These are phyloP conservation scores for Candida boidinii DNA, from an alignment of 805 yeast species.

Conservation along the genomic window DNA sequence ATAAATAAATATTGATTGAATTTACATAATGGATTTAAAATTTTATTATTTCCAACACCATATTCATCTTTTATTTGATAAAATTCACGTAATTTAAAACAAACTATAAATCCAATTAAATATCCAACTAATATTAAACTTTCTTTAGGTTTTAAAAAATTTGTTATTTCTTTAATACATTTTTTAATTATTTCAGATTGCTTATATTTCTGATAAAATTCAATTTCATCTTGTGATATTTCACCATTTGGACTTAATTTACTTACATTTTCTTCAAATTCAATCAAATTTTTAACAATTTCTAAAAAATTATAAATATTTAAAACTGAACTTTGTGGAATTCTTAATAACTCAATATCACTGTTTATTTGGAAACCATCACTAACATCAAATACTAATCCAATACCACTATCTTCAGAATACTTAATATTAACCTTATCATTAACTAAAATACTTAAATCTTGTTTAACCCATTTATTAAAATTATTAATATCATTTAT, in stretches of 20 bases:
- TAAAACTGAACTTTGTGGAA: constrained; percentile 25
- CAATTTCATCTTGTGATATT: too few species aligned
- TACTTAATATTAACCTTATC: constrained; percentile 7
- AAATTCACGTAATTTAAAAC: constrained; percentile 4
- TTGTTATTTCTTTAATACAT: background rate
- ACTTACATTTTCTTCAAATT: constrained; percentile 12
- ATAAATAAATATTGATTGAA: constrained; percentile 25
- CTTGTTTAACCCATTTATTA: constrained; percentile 6
- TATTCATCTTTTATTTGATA: background rate
- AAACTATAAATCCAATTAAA: constrained; percentile 13
- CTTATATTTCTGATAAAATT: too few species aligned
- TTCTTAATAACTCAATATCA: constrained; percentile 26
- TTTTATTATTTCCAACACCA: background rate
- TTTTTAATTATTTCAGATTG: background rate
- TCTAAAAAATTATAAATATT: constrained; percentile 23
- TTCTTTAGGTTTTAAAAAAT: constrained; percentile 2
- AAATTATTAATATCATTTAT: background rate
- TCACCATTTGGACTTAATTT: too few species aligned
- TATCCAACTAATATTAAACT: constrained; percentile 14
- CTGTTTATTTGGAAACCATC: background rate
- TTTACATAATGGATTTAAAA: constrained; percentile 12
- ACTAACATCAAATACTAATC: constrained; percentile 21
- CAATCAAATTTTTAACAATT: constrained; percentile 9
- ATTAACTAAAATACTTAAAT: constrained; percentile 5
- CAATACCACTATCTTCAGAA: constrained; percentile 25